Conservation (phyloP, 1,284 basidiomycete genomes). For the Tilletia indica region DNA sequence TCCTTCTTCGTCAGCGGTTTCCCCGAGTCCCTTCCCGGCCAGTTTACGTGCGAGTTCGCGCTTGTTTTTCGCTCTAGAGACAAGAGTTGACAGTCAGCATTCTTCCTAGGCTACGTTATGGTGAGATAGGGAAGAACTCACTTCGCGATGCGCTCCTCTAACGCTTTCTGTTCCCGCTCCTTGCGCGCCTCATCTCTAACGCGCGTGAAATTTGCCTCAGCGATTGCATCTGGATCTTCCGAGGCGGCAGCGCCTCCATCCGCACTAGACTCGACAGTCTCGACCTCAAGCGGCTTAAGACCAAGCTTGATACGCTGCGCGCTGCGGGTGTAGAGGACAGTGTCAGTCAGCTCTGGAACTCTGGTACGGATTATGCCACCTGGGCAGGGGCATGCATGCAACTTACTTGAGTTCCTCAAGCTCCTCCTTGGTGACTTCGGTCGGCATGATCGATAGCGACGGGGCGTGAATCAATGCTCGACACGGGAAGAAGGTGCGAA, state of each 20-base stretch:
- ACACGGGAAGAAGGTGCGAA: too few relatives aligned
- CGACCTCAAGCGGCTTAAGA: conserved; percentile 85
- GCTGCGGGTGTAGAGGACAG: conserved; percentile 36
- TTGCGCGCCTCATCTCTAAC: conserved; percentile 69
- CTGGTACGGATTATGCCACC: background rate
- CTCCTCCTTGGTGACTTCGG: conserved; percentile 12
- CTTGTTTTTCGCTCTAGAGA: conserved; percentile 67
- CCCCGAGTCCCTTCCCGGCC: conserved; percentile 84
- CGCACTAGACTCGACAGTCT: conserved; percentile 59
- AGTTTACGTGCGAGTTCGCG: conserved; percentile 84
- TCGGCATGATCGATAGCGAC: background rate
- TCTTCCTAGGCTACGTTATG: background rate
- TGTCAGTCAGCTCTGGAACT: background rate
- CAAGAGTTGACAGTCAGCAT: background rate
- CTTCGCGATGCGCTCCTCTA: conserved; percentile 55
- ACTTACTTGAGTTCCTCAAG: conserved; percentile 13
- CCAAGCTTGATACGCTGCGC: conserved; percentile 91
- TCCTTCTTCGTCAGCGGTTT: conserved; percentile 62
- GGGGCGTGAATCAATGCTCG: too few relatives aligned
- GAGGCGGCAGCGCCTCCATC: conserved; percentile 49
- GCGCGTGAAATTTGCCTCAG: conserved; percentile 38
- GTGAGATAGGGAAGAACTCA: background rate
- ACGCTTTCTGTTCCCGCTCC: conserved; percentile 68
- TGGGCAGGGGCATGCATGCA: background rate
- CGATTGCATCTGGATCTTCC: conserved; percentile 56